Conservation (phyloP, 2,329 filamentous ascomycete genomes). For the Neocatenulostroma microsporum region DNA sequence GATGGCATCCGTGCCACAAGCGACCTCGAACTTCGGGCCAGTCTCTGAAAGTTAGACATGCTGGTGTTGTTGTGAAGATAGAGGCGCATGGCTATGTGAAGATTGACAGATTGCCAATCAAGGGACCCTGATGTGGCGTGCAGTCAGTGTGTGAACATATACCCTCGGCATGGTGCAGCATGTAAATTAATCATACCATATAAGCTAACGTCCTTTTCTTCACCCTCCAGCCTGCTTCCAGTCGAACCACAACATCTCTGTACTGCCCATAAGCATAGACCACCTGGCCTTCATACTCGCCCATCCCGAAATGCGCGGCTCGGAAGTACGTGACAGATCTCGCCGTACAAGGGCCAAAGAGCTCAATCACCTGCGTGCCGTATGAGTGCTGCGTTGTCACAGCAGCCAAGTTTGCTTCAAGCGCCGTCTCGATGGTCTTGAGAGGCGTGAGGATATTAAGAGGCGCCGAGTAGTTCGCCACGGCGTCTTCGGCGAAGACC, state of each 20-base stretch:
- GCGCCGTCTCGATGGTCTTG: background rate
- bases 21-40: no score
- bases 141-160: no score
- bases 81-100: no score
- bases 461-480: slow-evolving; percentile 2
- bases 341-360: background rate
- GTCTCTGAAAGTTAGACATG: no score
- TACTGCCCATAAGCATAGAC: slow-evolving; percentile 6
- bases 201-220: slow-evolving; percentile 3
- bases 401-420: slow-evolving; percentile 1
- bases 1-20: no score
- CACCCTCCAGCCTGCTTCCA: background rate
- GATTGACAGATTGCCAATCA: no score
- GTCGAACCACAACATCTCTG: background rate
- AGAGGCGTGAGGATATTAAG: background rate
- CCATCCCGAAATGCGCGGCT: background rate
- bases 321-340: background rate
- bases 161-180: no score
- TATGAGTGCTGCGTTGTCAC: slow-evolving; percentile 4
- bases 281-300: slow-evolving; percentile 1
- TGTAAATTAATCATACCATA: no score
- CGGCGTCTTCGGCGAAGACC: slow-evolving; percentile 1
- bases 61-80: no score
- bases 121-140: no score
- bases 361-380: slow-evolving; percentile 1